Percentiles rank a stretch among this genome's conserved stretches.
Evolutionary conservation across 345 rosid species (phyloP).

Genomic region (Boechera retrofracta): DNA sequence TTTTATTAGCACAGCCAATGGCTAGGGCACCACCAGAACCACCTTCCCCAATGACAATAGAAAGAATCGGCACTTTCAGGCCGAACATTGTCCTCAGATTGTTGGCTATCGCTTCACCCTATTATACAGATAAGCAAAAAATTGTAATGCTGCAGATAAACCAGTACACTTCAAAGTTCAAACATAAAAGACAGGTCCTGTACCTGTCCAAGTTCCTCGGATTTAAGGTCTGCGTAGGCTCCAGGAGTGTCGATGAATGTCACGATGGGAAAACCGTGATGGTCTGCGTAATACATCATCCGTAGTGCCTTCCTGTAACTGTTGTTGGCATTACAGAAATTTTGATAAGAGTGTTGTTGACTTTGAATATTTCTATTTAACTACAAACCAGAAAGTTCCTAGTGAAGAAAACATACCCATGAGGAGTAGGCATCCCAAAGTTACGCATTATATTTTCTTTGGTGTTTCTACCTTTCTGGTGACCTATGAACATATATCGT

Average conservation of each 20-base stretch:
- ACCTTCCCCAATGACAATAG: conserved; percentile 98
- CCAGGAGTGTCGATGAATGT: conserved; percentile 90
- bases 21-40: conserved; percentile 99
- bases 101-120: conserved; percentile 99
- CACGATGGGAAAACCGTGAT: conserved; percentile 80
- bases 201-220: conserved; percentile 84
- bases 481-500: conserved; percentile 94
- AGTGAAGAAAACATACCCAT: conserved; percentile 65
- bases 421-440: conserved; percentile 99
- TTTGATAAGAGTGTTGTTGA: conserved; percentile 26
- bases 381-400: conserved; percentile 3
- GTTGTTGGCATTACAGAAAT: conserved; percentile 39
- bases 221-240: conserved; percentile 79
- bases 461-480: conserved; percentile 98
- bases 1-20: conserved; percentile 90
- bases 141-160: conserved; percentile 14
- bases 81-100: conserved; percentile 97
- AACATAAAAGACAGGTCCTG: conserved; percentile 12
- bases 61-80: conserved; percentile 88
- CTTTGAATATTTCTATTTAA: conserved; percentile 11
- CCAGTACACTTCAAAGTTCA: conserved; percentile 22
- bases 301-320: conserved; percentile 90
- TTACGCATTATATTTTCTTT: conserved; percentile 93
- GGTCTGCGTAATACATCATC: conserved; percentile 88
- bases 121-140: conserved; percentile 11